Conservation (phyloP, 1,284 basidiomycete species). For the Tilletia setariae region DNA sequence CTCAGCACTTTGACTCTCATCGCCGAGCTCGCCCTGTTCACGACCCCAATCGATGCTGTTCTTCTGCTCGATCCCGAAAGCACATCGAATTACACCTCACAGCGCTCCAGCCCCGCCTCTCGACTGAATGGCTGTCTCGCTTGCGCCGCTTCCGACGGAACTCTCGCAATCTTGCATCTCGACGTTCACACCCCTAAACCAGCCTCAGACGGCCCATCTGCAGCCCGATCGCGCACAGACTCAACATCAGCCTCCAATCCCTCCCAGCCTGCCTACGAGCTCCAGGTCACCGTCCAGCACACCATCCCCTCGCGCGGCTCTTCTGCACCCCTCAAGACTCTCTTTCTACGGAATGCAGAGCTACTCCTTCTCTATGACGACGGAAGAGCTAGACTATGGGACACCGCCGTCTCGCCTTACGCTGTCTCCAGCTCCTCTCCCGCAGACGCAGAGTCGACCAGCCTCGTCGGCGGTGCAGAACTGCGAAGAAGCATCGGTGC, state of each 20-base stretch:
- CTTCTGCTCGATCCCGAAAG: constrained; percentile 59
- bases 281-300: constrained; percentile 18
- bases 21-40: constrained; percentile 70
- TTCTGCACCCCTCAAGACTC: constrained; percentile 60
- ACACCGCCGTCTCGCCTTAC: constrained; percentile 58
- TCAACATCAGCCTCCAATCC: background rate
- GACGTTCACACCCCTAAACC: constrained; percentile 60
- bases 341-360: constrained; percentile 70
- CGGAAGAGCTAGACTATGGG: constrained; percentile 79
- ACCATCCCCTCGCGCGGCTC: constrained; percentile 62
- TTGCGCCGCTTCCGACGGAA: constrained; percentile 74
- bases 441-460: background rate
- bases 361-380: constrained; percentile 75
- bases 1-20: constrained; percentile 64
- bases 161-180: constrained; percentile 73
- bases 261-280: constrained; percentile 16
- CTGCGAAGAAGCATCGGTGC: constrained; percentile 76
- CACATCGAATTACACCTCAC: constrained; percentile 47
- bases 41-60: constrained; percentile 64
- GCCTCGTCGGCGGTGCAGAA: constrained; percentile 64
- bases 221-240: background rate
- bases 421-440: background rate
- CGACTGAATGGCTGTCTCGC: constrained; percentile 69
- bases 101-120: constrained; percentile 47
- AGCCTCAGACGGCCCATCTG: background rate